Base-by-base conservation (phyloP, 306 rosid genomes). In the Argentina anserina region DNA sequence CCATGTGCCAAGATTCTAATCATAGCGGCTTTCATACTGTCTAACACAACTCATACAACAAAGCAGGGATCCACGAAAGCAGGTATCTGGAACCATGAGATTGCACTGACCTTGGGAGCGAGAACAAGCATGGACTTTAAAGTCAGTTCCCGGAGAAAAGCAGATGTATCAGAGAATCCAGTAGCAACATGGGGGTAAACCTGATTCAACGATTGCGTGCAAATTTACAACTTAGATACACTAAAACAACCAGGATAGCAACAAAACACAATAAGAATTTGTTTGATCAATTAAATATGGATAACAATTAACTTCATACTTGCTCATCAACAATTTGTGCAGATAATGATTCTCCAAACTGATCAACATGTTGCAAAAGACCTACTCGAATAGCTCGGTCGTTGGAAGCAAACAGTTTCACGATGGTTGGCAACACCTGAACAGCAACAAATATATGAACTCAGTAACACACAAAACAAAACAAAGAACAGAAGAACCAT, bases 291-390 rank as follows among this genome's bases (percentile, higher is more conserved):
- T 59, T 37, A 39, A 33, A 15, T 71, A 64, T 68, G 42, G 39
- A 79, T 41, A 66, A 42, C 66, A 53, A 60, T 60, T 39, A 74
- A 73, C 73, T 53, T 52, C 82, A 40, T 87, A 95, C 97, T 84
- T 87, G 97, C 78, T 95, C 99, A 20, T 95, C 99, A 82, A 95
- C 97, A 73, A 82, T 74, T 82, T 95, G 93, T 39, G 96, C 84
- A 14, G 99, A 87, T 73, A 91, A 88, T 26, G 97, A 84, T 71
- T 91, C 99, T 49, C 99, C 99, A 73, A 26, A 95, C 73, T 95
- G 99, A 81, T 95, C 97, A 75, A 95, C 86, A 87, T 95, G 96
- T 81, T 95, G 99, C 80, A 95, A 87, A 74, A 95, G 99, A 50
- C 89, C 84, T 75, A 90, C 94, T 68, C 96, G 87, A 79, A 95